A percentile compares a stretch with the other conserved stretches of the same genome.
Conservation (phyloP, 495 filamentous ascomycete genomes). For the Thermochaetoides thermophila region DNA sequence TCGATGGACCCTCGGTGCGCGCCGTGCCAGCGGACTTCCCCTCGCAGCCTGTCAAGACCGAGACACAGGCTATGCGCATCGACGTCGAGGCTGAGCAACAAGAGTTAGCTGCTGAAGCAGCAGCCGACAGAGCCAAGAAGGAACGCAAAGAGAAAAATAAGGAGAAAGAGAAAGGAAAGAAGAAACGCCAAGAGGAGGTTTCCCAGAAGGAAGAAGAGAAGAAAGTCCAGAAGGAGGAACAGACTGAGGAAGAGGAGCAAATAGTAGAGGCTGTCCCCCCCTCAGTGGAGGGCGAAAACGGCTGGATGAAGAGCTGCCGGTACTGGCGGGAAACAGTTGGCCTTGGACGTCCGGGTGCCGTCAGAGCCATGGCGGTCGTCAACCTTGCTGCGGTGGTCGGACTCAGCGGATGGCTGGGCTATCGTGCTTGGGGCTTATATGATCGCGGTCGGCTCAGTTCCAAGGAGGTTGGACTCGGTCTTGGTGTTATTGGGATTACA, state of each 20-base stretch:
- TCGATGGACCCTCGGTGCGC: slow-evolving; percentile 57
- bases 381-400: slow-evolving; percentile 31
- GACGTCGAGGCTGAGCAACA: slow-evolving; percentile 41
- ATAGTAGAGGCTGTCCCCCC: not conserved
- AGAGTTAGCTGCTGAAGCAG: too few species aligned
- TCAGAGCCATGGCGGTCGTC: slow-evolving; percentile 20
- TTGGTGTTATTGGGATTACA: slow-evolving; percentile 31
- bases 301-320: slow-evolving; percentile 6
- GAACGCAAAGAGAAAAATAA: slow-evolving; percentile 18
- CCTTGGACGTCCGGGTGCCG: slow-evolving; percentile 13
- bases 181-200: too few species aligned
- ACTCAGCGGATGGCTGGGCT: slow-evolving; percentile 31
- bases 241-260: slow-evolving; percentile 22
- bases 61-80: slow-evolving; percentile 54
- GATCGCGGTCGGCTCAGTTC: slow-evolving; percentile 51
- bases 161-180: not conserved
- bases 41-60: slow-evolving; percentile 50
- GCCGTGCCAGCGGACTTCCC: slow-evolving; percentile 54
- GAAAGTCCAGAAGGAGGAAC: slow-evolving; percentile 26
- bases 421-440: slow-evolving; percentile 36
- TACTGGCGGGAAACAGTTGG: too few species aligned
- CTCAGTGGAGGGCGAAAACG: not conserved
- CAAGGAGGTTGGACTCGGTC: slow-evolving; percentile 51
- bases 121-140: slow-evolving; percentile 37
- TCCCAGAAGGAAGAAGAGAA: slow-evolving; percentile 36